Conservation (phyloP, 139 green algal species). For the Chlorella sorokiniana region DNA sequence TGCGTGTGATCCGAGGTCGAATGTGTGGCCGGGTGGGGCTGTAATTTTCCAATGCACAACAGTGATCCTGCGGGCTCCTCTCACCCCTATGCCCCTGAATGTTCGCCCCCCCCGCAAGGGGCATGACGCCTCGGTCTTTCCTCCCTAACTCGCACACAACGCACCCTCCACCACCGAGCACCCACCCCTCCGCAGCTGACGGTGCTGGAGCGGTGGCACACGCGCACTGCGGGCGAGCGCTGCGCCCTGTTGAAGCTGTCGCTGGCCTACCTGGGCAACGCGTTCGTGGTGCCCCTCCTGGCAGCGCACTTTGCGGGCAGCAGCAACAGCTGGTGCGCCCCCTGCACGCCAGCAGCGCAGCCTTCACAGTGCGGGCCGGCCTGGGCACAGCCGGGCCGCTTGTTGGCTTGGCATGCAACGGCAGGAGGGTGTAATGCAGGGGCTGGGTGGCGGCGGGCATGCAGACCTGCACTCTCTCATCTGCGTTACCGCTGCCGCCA, state of each 20-base stretch:
- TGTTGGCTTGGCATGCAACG: neutral
- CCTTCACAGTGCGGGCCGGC: neutral
- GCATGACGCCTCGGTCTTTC: too few species aligned
- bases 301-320: conserved; percentile 23
- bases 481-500: neutral
- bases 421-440: too few species aligned
- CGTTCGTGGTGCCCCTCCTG: conserved; percentile 52
- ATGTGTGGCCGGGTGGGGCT: too few species aligned
- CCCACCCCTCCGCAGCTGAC: conserved; percentile 24
- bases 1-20: too few species aligned
- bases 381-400: neutral
- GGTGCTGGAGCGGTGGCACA: conserved; percentile 56
- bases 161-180: neutral
- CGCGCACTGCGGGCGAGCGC: conserved; percentile 42
- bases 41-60: too few species aligned
- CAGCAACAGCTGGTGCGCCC: conserved; percentile 25
- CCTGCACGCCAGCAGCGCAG: too few species aligned
- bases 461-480: neutral
- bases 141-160: too few species aligned
- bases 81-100: too few species aligned
- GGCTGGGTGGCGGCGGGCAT: neutral
- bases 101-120: too few species aligned
- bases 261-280: conserved; percentile 53
- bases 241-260: conserved; percentile 58
- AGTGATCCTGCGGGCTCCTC: too few species aligned